phyloP scores from a whole-genome alignment of 2,329 filamentous ascomycete genomes.

The Furcasterigmium sp. region DNA sequence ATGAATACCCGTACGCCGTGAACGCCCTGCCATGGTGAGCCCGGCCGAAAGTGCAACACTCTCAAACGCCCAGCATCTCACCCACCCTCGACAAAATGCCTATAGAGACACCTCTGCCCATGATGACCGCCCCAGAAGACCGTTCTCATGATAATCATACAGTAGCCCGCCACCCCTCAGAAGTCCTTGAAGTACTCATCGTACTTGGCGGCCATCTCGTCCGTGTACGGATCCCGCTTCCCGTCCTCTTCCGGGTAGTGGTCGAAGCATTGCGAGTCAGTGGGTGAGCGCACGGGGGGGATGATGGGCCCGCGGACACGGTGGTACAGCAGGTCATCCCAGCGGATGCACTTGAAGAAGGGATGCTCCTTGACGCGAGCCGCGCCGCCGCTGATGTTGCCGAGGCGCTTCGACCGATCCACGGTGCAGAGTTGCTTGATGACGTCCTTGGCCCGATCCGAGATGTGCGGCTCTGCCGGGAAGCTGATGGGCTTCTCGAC shows the following conservation, averaged over 20 bases:
- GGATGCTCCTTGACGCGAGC: slow-evolving; percentile 67
- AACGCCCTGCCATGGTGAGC: too few relatives aligned
- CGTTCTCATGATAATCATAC: not conserved
- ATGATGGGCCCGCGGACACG: slow-evolving; percentile 65
- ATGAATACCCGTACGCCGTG: too few relatives aligned
- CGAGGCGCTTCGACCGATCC: slow-evolving; percentile 71
- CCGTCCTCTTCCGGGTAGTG: slow-evolving; percentile 73
- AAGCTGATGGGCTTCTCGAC: slow-evolving; percentile 74
- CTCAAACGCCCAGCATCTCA: too few relatives aligned
- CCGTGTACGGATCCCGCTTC: slow-evolving; percentile 60
- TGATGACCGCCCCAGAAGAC: not conserved
- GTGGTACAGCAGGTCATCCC: slow-evolving; percentile 65
- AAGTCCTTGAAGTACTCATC: slow-evolving; percentile 70
- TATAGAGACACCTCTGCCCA: too few relatives aligned
- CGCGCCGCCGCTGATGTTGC: slow-evolving; percentile 73
- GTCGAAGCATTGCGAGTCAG: slow-evolving; percentile 78
- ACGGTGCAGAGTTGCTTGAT: slow-evolving; percentile 73
- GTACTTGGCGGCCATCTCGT: slow-evolving; percentile 63
- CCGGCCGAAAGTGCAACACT: too few relatives aligned
- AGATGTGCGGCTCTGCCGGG: slow-evolving; percentile 61
- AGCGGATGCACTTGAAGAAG: slow-evolving; percentile 70
- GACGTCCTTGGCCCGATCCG: slow-evolving; percentile 65
- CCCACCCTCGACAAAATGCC: too few relatives aligned
- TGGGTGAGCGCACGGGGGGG: slow-evolving; percentile 66
- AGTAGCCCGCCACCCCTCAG: slow-evolving; percentile 29